phyloP scores from a whole-genome alignment of 169 alveolate genomes.

The Cyclospora cayetanensis region DNA sequence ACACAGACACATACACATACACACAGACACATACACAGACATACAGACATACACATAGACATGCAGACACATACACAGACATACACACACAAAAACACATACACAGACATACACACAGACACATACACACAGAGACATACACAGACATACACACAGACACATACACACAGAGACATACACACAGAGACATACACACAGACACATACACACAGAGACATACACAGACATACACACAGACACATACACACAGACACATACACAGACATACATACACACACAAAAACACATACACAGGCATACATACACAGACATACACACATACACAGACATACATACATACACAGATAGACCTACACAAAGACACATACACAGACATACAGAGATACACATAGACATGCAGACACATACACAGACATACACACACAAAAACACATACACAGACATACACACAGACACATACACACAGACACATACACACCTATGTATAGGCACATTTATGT shows the following conservation, averaged over 20 bases:
- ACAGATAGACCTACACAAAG: too few relatives aligned
- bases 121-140: neutral
- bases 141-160: neutral
- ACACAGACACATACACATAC: neutral
- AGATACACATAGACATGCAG: too few relatives aligned
- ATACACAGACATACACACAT: too few relatives aligned
- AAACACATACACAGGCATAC: too few relatives aligned
- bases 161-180: neutral
- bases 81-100: neutral
- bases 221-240: too few relatives aligned
- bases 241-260: neutral
- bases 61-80: neutral
- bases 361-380: too few relatives aligned
- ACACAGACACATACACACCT: too few relatives aligned
- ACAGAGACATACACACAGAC: neutral
- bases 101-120: neutral
- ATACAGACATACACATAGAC: neutral
- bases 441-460: too few relatives aligned
- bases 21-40: neutral
- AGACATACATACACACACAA: neutral
- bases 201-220: neutral
- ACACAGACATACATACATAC: too few relatives aligned
- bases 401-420: too few relatives aligned
- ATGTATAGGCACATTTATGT: too few relatives aligned
- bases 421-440: too few relatives aligned